Percentiles rank a stretch among this genome's conserved stretches.
Evolutionary conservation across 2,329 filamentous ascomycete species (phyloP).

Genomic region (Thielaviopsis populi): DNA sequence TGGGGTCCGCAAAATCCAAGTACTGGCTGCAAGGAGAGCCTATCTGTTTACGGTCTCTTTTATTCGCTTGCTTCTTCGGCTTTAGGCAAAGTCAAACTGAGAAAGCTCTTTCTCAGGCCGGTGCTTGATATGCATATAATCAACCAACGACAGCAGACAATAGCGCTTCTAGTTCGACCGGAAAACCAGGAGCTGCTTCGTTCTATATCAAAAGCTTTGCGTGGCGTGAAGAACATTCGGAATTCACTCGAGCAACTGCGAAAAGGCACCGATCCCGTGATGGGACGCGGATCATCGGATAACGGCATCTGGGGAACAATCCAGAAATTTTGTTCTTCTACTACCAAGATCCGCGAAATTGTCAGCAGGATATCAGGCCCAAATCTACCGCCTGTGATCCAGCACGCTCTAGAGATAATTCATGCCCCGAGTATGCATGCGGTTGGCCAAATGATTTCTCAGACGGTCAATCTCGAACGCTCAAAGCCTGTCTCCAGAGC

Average conservation of each 20-base stretch:
- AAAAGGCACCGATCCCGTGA: slow-evolving; percentile 54
- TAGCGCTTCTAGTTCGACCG: slow-evolving; percentile 49
- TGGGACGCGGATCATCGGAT: slow-evolving; percentile 37
- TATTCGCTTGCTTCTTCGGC: slow-evolving; percentile 58
- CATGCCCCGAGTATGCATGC: background rate
- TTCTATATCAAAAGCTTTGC: slow-evolving; percentile 45
- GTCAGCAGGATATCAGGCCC: background rate
- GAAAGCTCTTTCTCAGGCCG: slow-evolving; percentile 71
- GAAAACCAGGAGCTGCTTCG: slow-evolving; percentile 47
- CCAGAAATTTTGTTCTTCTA: slow-evolving; percentile 13
- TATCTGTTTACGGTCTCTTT: slow-evolving; percentile 76
- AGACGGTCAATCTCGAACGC: slow-evolving; percentile 13
- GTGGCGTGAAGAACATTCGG: slow-evolving; percentile 61
- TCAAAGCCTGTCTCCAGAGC: slow-evolving; percentile 57
- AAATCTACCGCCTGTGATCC: background rate
- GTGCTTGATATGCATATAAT: slow-evolving; percentile 55
- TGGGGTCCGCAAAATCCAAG: slow-evolving; percentile 19
- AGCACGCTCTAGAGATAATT: background rate
- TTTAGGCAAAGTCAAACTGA: slow-evolving; percentile 59
- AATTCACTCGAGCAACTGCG: slow-evolving; percentile 52
- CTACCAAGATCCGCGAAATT: slow-evolving; percentile 11
- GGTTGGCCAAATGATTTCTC: slow-evolving; percentile 10
- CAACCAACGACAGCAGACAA: slow-evolving; percentile 52
- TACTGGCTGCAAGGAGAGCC: slow-evolving; percentile 58
- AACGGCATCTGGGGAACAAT: slow-evolving; percentile 48